Evolutionary conservation across 1,284 basidiomycete species (phyloP).

Genomic region (Cryptococcus neoformans): DNA sequence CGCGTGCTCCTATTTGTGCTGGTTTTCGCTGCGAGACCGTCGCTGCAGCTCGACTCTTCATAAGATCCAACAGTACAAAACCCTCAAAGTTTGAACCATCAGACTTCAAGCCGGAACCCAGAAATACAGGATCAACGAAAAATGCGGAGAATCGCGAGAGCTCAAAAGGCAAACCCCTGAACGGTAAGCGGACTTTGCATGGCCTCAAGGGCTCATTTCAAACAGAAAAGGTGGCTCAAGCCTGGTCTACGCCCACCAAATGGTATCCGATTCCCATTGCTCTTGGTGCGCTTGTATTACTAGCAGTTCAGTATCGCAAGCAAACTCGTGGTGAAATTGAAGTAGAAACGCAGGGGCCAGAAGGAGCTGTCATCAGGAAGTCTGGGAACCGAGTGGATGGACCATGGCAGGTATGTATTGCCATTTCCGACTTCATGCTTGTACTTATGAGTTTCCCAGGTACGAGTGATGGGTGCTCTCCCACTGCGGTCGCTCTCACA

Average conservation of each 20-base stretch:
- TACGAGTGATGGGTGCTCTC: conserved; percentile 92
- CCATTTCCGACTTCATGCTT: background rate
- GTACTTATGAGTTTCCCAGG: conserved; percentile 53
- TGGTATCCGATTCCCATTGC: conserved; percentile 96
- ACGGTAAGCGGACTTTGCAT: conserved; percentile 6
- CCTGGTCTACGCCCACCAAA: conserved; percentile 88
- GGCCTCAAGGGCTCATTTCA: background rate
- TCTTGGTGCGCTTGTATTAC: conserved; percentile 81
- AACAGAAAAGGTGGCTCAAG: conserved; percentile 53
- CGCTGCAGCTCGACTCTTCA: background rate
- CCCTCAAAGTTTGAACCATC: background rate
- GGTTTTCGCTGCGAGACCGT: background rate
- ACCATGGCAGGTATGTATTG: conserved; percentile 80
- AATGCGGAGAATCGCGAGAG: background rate
- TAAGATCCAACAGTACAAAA: background rate
- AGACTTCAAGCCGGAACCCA: background rate
- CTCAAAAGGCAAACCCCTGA: conserved; percentile 1
- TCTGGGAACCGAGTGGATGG: conserved; percentile 48
- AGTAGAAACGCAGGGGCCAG: conserved; percentile 52
- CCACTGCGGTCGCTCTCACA: conserved; percentile 91
- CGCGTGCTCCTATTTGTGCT: too few species aligned
- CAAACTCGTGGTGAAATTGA: conserved; percentile 37
- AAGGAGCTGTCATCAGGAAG: conserved; percentile 69
- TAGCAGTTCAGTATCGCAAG: conserved; percentile 68
- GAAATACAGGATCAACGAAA: background rate